A percentile compares a stretch with the other conserved stretches of the same genome.
Conservation (phyloP, 2,329 filamentous ascomycete species). For the Plenodomus biglobosus region DNA sequence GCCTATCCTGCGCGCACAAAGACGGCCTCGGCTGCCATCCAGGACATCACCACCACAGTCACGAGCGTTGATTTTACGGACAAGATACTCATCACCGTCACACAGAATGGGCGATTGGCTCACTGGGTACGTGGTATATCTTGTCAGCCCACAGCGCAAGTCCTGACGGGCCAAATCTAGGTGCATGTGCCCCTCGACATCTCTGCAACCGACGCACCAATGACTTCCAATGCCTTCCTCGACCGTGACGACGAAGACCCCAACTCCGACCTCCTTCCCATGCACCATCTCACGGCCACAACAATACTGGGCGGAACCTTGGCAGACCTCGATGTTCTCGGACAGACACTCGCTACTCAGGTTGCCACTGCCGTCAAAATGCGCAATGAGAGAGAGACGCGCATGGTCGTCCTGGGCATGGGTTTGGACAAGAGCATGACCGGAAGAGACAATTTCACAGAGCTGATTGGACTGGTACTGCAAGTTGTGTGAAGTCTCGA, state of each 20-base stretch:
- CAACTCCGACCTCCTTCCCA: conserved; percentile 63
- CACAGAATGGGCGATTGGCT: conserved; percentile 78
- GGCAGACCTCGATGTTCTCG: conserved; percentile 75
- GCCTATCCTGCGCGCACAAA: conserved; percentile 69
- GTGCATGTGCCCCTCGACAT: conserved; percentile 77
- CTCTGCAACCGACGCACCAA: conserved; percentile 64
- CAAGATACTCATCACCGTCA: conserved; percentile 87
- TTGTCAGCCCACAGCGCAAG: background rate
- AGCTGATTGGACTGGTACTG: conserved; percentile 49
- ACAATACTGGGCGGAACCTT: conserved; percentile 84
- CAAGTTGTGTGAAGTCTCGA: conserved; percentile 31
- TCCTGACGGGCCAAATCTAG: conserved; percentile 46
- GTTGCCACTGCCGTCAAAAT: conserved; percentile 78
- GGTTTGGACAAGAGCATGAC: conserved; percentile 59
- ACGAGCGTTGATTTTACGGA: conserved; percentile 76
- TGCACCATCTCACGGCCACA: conserved; percentile 79
- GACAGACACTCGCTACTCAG: conserved; percentile 86
- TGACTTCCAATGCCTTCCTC: conserved; percentile 49
- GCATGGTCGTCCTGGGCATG: conserved; percentile 61
- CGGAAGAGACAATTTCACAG: conserved; percentile 46
- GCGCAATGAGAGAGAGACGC: conserved; percentile 64
- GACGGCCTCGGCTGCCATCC: conserved; percentile 59
- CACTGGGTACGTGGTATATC: conserved; percentile 74
- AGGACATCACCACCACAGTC: conserved; percentile 70
- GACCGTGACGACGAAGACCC: conserved; percentile 50